These are phyloP conservation scores for Tuber umbilicatum DNA, from an alignment of 495 filamentous ascomycete species.

Conservation along the genomic window DNA sequence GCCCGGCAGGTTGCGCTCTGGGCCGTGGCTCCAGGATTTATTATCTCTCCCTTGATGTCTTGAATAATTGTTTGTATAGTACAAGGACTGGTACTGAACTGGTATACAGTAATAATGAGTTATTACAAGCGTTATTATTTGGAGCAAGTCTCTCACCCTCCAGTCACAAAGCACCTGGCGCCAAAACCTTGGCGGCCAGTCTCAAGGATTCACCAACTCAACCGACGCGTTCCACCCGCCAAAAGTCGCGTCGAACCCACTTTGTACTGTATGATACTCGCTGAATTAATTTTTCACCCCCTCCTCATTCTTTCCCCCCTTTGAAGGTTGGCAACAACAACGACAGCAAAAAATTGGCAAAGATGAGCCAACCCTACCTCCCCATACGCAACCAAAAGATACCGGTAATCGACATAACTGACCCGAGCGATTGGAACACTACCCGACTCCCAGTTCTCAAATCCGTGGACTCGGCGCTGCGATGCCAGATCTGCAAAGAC, in stretches of 20 bases:
- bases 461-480: conserved; percentile 74
- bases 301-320: background rate
- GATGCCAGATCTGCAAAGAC: conserved; percentile 97
- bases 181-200: background rate
- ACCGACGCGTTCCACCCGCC: background rate
- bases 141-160: too few relatives aligned
- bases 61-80: too few relatives aligned
- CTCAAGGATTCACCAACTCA: background rate
- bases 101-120: too few relatives aligned
- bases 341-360: background rate
- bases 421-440: conserved; percentile 88
- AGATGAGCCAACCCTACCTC: background rate
- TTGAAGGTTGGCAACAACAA: background rate
- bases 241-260: background rate
- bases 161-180: too few relatives aligned
- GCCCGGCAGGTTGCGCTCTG: too few relatives aligned
- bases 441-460: conserved; percentile 67
- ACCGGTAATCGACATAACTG: conserved; percentile 61
- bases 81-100: too few relatives aligned
- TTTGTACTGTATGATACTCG: background rate
- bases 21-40: too few relatives aligned
- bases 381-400: background rate
- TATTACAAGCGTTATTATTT: too few relatives aligned
- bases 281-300: background rate
- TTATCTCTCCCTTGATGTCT: too few relatives aligned